These are phyloP conservation scores for Thymus quinquecostatus DNA, from an alignment of 257 asterid species.

Conservation along the genomic window DNA sequence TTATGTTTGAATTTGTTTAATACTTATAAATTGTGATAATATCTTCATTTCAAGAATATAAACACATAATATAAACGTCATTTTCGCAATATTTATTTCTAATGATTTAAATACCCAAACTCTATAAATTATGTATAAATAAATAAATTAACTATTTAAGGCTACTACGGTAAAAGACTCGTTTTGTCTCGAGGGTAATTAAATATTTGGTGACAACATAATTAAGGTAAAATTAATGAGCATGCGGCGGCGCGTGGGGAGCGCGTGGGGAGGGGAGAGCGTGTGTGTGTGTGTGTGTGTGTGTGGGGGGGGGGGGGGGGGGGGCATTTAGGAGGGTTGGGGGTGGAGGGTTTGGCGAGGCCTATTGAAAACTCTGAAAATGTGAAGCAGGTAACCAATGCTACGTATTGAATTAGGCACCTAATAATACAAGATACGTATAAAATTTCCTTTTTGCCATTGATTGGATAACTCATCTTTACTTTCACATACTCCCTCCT, in stretches of 20 bases:
- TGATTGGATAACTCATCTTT: no score
- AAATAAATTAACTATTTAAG: no score
- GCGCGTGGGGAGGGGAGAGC: constrained; percentile 28
- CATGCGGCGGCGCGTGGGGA: neutral
- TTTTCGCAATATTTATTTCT: no score
- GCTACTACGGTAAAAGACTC: neutral
- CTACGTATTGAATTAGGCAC: neutral
- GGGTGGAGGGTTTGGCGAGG: constrained; percentile 23
- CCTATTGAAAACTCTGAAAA: constrained; percentile 16
- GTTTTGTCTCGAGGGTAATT: neutral
- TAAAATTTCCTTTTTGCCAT: neutral
- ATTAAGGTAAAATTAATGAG: neutral
- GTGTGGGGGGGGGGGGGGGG: no score
- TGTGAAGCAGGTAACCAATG: neutral
- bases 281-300: no score
- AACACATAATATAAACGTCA: no score
- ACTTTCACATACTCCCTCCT: no score
- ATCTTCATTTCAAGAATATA: no score
- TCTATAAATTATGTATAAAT: no score
- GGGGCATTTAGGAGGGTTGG: neutral
- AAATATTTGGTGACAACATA: neutral
- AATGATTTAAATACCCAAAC: no score
- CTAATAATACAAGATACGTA: neutral
- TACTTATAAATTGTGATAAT: no score
- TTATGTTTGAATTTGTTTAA: neutral